These are phyloP conservation scores for Helicostylum pulchrum DNA, from an alignment of 192 early-diverging fungal species.

Conservation along the genomic window DNA sequence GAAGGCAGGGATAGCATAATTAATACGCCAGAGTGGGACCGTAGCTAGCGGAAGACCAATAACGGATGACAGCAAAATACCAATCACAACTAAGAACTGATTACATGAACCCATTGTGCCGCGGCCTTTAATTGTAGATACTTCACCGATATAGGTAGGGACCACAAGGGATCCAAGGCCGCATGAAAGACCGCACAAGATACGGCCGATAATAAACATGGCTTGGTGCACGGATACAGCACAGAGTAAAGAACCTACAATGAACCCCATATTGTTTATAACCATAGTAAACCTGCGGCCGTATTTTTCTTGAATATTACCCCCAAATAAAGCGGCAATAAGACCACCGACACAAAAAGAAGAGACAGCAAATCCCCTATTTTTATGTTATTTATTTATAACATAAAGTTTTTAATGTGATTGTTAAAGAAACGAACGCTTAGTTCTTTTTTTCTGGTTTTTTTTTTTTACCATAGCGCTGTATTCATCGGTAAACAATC, in stretches of 20 bases:
- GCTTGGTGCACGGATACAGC: conserved; percentile 56
- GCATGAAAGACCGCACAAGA: conserved; percentile 69
- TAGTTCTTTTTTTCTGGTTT: conserved; percentile 10
- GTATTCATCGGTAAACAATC: conserved; percentile 37
- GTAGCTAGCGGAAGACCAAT: conserved; percentile 59
- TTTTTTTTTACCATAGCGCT: neutral
- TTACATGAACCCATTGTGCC: conserved; percentile 70
- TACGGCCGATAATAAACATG: conserved; percentile 70
- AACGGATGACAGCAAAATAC: conserved; percentile 68
- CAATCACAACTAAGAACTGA: conserved; percentile 76
- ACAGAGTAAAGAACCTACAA: conserved; percentile 62
- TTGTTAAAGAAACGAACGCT: neutral
- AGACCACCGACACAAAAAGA: conserved; percentile 54
- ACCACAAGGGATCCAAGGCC: conserved; percentile 59
- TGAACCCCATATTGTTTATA: conserved; percentile 64
- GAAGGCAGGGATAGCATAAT: conserved; percentile 60
- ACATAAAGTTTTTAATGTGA: too few species aligned
- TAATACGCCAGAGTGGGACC: conserved; percentile 66
- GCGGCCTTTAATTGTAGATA: conserved; percentile 65
- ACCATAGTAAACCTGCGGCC: conserved; percentile 60
- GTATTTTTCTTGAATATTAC: conserved; percentile 31
- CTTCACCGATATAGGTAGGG: conserved; percentile 74
- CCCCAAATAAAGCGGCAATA: conserved; percentile 53
- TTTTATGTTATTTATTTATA: neutral
- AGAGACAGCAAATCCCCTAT: conserved; percentile 45